These are phyloP conservation scores for Claviceps sp. DNA, from an alignment of 2,329 filamentous ascomycete species.

Conservation along the genomic window DNA sequence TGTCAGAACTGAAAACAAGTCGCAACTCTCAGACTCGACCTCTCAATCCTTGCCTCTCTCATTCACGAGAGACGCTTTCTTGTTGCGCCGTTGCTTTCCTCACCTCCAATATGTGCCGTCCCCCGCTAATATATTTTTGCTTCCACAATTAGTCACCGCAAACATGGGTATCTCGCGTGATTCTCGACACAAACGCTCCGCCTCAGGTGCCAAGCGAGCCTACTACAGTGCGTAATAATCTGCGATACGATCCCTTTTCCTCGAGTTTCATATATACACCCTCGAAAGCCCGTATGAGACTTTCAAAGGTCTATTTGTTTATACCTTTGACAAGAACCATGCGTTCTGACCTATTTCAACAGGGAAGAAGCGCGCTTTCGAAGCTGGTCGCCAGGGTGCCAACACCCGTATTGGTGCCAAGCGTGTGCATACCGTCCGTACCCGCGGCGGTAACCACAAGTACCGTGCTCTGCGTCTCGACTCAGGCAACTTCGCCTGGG, in stretches of 20 bases:
- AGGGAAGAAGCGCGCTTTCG: conserved; percentile 97
- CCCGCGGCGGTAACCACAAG: conserved; percentile 97
- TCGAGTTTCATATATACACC: conserved; percentile 4
- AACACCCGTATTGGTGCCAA: conserved; percentile 98
- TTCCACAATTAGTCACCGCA: conserved; percentile 47
- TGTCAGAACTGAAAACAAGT: neutral
- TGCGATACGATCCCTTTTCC: neutral
- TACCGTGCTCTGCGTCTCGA: conserved; percentile 98
- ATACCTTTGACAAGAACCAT: conserved; percentile 27
- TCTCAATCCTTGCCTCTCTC: too few species aligned
- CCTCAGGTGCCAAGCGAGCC: conserved; percentile 94
- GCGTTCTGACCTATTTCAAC: conserved; percentile 62
- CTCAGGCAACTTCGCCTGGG: conserved; percentile 98
- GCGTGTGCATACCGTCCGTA: conserved; percentile 93
- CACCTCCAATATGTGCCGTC: neutral
- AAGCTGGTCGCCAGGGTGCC: conserved; percentile 97
- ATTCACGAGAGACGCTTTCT: neutral
- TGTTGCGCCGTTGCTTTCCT: neutral
- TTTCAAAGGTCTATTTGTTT: neutral
- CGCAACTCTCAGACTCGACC: neutral
- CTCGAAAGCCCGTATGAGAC: conserved; percentile 54
- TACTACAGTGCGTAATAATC: conserved; percentile 60
- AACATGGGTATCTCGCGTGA: conserved; percentile 99
- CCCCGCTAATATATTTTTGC: conserved; percentile 10
- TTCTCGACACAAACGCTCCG: conserved; percentile 99